These are phyloP conservation scores for Zanthoxylum bungeanum DNA, from an alignment of 345 rosid species.

Conservation along the genomic window DNA sequence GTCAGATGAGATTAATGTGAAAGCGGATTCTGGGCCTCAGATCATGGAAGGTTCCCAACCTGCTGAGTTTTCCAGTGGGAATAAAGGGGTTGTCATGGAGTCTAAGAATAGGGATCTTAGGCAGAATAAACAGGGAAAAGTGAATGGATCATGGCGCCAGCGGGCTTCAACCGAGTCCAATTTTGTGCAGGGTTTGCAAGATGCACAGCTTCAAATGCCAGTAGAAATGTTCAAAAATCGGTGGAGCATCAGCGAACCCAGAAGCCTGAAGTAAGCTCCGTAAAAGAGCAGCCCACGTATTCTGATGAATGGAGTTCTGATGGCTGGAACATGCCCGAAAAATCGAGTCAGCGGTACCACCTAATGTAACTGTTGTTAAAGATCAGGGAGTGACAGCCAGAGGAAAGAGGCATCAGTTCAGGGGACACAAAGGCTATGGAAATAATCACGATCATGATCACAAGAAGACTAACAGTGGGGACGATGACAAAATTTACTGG, in stretches of 20 bases:
- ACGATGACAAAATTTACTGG: conserved; percentile 31
- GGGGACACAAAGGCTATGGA: conserved; percentile 47
- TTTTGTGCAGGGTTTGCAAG: conserved; percentile 28
- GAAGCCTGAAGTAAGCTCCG: conserved; percentile 32
- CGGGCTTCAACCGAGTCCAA: conserved; percentile 47
- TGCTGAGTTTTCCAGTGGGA: conserved; percentile 32
- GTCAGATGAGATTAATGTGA: conserved; percentile 29
- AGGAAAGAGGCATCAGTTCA: conserved; percentile 51
- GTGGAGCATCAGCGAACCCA: conserved; percentile 41
- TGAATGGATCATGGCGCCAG: conserved; percentile 70
- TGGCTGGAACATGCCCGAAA: conserved; percentile 59
- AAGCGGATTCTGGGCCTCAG: conserved; percentile 33
- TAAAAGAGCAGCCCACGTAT: conserved; percentile 44
- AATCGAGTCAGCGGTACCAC: conserved; percentile 29
- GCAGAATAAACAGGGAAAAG: conserved; percentile 59
- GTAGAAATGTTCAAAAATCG: conserved; percentile 37
- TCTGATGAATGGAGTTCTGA: conserved; percentile 50
- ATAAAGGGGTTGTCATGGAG: conserved; percentile 35
- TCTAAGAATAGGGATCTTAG: conserved; percentile 52
- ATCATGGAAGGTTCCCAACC: conserved; percentile 34
- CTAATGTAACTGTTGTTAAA: conserved; percentile 33
- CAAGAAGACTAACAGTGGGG: conserved; percentile 45
- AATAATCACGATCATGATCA: conserved; percentile 44
- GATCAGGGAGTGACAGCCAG: conserved; percentile 49
- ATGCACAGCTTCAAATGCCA: conserved; percentile 29